Conservation (phyloP, 2,329 filamentous ascomycete genomes). For the Mariannaea sp. region DNA sequence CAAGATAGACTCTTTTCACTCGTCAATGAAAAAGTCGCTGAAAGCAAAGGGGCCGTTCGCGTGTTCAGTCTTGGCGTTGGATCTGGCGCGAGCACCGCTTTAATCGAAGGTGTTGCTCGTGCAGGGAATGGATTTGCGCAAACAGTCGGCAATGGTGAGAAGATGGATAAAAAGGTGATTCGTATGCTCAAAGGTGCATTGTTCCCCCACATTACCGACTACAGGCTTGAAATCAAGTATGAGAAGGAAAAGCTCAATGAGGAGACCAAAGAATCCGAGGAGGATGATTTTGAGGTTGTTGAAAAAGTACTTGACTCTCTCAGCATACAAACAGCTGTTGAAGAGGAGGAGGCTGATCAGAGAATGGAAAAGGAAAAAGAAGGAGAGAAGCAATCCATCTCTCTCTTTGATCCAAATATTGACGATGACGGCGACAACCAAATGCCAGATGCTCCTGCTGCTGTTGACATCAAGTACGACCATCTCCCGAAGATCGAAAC, state of each 20-base stretch:
- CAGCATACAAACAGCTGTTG: constrained; percentile 41
- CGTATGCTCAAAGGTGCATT: constrained; percentile 76
- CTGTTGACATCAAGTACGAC: constrained; percentile 46
- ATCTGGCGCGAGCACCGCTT: constrained; percentile 52
- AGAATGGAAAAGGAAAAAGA: constrained; percentile 19
- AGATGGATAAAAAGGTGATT: constrained; percentile 70
- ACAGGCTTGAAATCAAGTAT: constrained; percentile 67
- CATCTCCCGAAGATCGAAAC: constrained; percentile 56
- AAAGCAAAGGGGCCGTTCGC: constrained; percentile 51
- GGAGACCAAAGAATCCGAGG: constrained; percentile 23
- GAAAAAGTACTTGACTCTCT: constrained; percentile 60
- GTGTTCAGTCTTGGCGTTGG: constrained; percentile 63
- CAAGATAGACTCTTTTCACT: constrained; percentile 51
- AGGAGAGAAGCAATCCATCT: constrained; percentile 52
- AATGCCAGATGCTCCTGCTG: constrained; percentile 29
- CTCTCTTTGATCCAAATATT: constrained; percentile 60
- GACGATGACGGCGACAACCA: constrained; percentile 49
- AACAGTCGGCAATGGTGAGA: constrained; percentile 64
- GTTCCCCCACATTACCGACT: constrained; percentile 68
- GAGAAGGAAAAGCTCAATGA: constrained; percentile 25
- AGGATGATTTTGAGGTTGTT: constrained; percentile 66
- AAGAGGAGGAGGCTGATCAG: background rate
- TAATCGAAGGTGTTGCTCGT: constrained; percentile 60
- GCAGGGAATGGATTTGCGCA: constrained; percentile 65
- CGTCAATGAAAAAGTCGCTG: constrained; percentile 47